Percentiles rank a stretch among this genome's conserved stretches.
phyloP scores from a whole-genome alignment of 1,139 yeast genomes.

The Meyerozyma carpophila region DNA sequence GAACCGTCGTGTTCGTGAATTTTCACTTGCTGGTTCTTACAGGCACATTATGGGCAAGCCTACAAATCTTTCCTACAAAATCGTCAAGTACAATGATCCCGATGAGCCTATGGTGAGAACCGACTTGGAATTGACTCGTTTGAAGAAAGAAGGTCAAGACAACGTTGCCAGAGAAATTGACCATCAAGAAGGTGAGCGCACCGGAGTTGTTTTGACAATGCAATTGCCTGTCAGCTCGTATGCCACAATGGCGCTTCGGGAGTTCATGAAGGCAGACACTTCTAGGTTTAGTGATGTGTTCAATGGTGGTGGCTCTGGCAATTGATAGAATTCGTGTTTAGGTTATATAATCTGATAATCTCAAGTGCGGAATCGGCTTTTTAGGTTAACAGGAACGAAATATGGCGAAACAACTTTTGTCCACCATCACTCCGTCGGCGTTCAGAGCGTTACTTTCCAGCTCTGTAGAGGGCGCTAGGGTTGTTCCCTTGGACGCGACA shows the following conservation, averaged over 20 bases:
- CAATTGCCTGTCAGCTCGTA: slow-evolving; percentile 84
- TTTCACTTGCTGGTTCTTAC: slow-evolving; percentile 88
- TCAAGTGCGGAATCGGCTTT: not conserved
- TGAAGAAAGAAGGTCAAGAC: slow-evolving; percentile 33
- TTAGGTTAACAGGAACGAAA: not conserved
- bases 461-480: slow-evolving; percentile 20
- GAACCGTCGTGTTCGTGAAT: slow-evolving; percentile 81
- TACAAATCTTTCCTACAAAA: slow-evolving; percentile 53
- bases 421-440: slow-evolving; percentile 16
- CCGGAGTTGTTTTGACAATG: slow-evolving; percentile 72
- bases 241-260: slow-evolving; percentile 97
- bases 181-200: slow-evolving; percentile 41
- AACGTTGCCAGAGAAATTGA: slow-evolving; percentile 30
- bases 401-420: slow-evolving; percentile 6
- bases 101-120: slow-evolving; percentile 73
- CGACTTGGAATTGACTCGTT: slow-evolving; percentile 63
- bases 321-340: not conserved
- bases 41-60: slow-evolving; percentile 74
- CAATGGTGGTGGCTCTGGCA: not conserved
- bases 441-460: slow-evolving; percentile 15
- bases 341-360: not conserved
- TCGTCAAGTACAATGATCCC: slow-evolving; percentile 57
- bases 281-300: slow-evolving; percentile 37
- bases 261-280: slow-evolving; percentile 80
- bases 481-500: slow-evolving; percentile 78